phyloP scores from a whole-genome alignment of 2,329 filamentous ascomycete genomes.

The Stachybotrys chartarum region DNA sequence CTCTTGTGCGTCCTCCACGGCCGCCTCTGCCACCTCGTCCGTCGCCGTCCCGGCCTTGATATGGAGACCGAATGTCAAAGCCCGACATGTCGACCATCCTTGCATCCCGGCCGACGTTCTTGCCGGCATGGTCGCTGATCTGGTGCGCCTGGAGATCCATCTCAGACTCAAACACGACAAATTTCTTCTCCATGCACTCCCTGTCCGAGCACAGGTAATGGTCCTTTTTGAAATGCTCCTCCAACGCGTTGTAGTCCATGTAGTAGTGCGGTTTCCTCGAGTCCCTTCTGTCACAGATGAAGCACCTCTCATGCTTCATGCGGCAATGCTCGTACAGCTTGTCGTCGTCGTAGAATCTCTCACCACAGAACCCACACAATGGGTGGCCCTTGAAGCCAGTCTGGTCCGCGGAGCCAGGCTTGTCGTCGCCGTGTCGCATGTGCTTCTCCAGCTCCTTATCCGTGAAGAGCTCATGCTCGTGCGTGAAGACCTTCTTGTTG shows the following conservation, averaged over 20 bases:
- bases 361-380: conserved; percentile 84
- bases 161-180: conserved; percentile 91
- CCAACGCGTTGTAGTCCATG: conserved; percentile 77
- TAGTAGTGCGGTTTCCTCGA: conserved; percentile 81
- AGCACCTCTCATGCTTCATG: conserved; percentile 89
- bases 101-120: conserved; percentile 76
- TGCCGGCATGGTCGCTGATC: conserved; percentile 77
- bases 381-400: conserved; percentile 96
- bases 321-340: conserved; percentile 91
- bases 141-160: conserved; percentile 94
- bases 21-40: conserved; percentile 29
- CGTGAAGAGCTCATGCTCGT: conserved; percentile 91
- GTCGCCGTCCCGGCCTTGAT: conserved; percentile 43
- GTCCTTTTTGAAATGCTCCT: conserved; percentile 78
- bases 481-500: conserved; percentile 97
- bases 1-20: conserved; percentile 51
- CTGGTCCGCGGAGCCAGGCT: conserved; percentile 81
- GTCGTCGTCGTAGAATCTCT: conserved; percentile 92
- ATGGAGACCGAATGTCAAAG: conserved; percentile 73
- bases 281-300: conserved; percentile 75
- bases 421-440: conserved; percentile 85
- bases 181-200: conserved; percentile 94
- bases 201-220: conserved; percentile 80
- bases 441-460: conserved; percentile 75
- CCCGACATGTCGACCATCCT: conserved; percentile 78